Conservation (phyloP, 2,329 filamentous ascomycete species). For the Arthrobotrys conoides region DNA sequence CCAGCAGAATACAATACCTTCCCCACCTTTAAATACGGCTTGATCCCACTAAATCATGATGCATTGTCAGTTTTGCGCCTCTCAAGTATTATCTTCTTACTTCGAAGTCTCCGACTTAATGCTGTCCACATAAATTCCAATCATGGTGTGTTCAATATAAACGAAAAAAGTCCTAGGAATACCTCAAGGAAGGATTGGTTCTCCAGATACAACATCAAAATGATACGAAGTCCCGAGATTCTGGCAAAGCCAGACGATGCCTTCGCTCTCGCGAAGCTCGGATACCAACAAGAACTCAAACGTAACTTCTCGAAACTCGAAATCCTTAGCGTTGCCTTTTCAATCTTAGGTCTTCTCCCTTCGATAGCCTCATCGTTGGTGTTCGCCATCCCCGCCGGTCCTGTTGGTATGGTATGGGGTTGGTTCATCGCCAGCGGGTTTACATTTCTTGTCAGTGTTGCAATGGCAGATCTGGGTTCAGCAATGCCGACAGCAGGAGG, state of each 20-base stretch:
- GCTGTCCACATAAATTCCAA: constrained; percentile 5
- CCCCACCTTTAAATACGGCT: constrained; percentile 35
- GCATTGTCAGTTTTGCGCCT: constrained; percentile 19
- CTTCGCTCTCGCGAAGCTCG: constrained; percentile 46
- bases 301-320: constrained; percentile 76
- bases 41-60: background rate
- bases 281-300: constrained; percentile 72
- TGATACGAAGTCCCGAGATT: constrained; percentile 18
- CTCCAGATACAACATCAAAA: constrained; percentile 10
- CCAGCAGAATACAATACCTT: constrained; percentile 9
- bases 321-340: constrained; percentile 74
- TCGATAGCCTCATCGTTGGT: constrained; percentile 74
- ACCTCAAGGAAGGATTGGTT: background rate
- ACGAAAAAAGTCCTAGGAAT: background rate
- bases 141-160: constrained; percentile 40
- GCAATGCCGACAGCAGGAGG: constrained; percentile 68
- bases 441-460: constrained; percentile 74
- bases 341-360: constrained; percentile 73
- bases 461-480: constrained; percentile 70
- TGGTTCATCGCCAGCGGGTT: constrained; percentile 74
- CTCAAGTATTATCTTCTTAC: background rate
- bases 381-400: constrained; percentile 74
- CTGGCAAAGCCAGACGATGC: constrained; percentile 55
- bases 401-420: constrained; percentile 75
- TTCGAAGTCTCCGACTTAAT: background rate